Conservation (phyloP, 225 moss, liverwort and hornwort species). For the Pseudisothecium myosuroides region DNA sequence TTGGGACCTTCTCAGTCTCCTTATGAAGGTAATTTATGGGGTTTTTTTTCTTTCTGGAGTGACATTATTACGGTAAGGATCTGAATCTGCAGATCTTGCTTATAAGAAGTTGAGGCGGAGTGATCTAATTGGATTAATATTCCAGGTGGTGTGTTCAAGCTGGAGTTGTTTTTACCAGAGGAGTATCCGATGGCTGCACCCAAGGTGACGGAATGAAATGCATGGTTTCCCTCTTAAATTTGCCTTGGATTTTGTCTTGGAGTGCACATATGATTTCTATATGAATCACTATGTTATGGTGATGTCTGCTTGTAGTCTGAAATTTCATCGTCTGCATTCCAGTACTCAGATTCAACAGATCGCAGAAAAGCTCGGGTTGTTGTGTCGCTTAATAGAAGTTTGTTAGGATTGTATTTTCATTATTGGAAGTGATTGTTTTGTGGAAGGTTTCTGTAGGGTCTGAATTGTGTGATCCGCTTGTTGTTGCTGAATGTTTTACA, state of each 20-base stretch:
- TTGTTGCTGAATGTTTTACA: neutral
- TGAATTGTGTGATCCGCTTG: neutral
- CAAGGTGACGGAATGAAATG: constrained; percentile 14
- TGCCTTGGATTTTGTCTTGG: neutral
- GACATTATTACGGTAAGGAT: no score
- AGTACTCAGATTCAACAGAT: neutral
- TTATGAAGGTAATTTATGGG: constrained; percentile 18
- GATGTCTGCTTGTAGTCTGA: neutral
- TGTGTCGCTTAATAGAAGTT: no score
- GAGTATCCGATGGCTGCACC: constrained; percentile 99
- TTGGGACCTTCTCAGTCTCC: constrained; percentile 88
- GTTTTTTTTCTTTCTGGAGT: no score
- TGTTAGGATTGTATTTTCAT: neutral
- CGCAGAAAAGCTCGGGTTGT: neutral
- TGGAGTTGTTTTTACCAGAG: constrained; percentile 94
- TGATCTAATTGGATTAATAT: neutral
- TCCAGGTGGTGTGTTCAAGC: constrained; percentile 83
- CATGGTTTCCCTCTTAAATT: neutral
- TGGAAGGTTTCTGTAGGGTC: neutral
- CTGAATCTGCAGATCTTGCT: neutral
- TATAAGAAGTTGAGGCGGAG: neutral
- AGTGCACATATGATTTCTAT: neutral
- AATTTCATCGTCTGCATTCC: neutral
- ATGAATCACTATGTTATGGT: neutral
- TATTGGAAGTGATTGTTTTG: neutral